These are phyloP conservation scores for Stemphylium lycopersici DNA, from an alignment of 2,329 filamentous ascomycete genomes.

Conservation along the genomic window DNA sequence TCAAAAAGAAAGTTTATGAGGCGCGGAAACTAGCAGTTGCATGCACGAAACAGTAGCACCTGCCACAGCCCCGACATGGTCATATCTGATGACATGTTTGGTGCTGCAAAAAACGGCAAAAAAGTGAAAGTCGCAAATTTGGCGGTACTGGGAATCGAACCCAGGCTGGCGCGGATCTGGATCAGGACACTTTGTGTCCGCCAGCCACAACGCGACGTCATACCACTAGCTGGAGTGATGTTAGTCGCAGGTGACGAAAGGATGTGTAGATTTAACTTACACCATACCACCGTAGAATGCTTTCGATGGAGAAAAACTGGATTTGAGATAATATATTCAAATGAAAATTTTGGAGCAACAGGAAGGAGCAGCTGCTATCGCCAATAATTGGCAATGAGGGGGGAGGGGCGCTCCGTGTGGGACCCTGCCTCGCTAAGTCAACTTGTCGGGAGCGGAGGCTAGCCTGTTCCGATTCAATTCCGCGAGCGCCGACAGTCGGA, in stretches of 20 bases:
- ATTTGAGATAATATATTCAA: too few species aligned
- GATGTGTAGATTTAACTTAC: too few species aligned
- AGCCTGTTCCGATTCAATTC: conserved; percentile 23
- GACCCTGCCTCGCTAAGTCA: background rate
- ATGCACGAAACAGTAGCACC: too few species aligned
- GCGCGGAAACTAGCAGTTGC: too few species aligned
- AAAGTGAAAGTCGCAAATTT: conserved; percentile 27
- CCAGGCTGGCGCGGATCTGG: conserved; percentile 39
- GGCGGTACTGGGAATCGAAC: conserved; percentile 41
- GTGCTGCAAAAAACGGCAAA: too few species aligned
- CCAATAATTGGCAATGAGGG: background rate
- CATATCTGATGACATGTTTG: too few species aligned
- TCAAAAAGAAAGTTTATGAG: too few species aligned
- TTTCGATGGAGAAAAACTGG: conserved; percentile 14
- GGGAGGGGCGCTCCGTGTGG: background rate
- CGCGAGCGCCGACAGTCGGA: conserved; percentile 22
- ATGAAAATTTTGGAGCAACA: too few species aligned
- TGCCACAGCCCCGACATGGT: too few species aligned
- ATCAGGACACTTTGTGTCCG: conserved; percentile 24
- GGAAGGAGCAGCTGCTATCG: too few species aligned
- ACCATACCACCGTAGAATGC: conserved; percentile 30
- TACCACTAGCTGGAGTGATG: conserved; percentile 28
- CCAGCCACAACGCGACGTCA: conserved; percentile 42
- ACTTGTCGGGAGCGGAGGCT: conserved; percentile 2
- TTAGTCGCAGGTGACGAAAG: too few species aligned